Conservation (phyloP, 345 rosid species). For the Laguncularia racemosa region DNA sequence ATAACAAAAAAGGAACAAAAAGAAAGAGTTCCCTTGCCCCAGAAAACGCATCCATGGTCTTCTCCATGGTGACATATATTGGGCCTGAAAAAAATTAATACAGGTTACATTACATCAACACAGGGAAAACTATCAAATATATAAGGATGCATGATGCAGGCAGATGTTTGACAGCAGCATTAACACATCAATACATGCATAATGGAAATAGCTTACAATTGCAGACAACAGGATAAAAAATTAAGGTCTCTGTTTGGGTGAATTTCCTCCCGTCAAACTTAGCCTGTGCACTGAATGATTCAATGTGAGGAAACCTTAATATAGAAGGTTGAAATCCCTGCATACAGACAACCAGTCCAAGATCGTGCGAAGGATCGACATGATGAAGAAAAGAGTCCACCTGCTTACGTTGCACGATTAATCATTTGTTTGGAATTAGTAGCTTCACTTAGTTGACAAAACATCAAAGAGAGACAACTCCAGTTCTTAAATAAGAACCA, state of each 20-base stretch:
- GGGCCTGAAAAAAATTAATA: slow-evolving; percentile 40
- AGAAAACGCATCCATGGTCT: slow-evolving; percentile 74
- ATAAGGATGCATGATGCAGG: too few species aligned
- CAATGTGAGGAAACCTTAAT: slow-evolving; percentile 71
- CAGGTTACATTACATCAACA: not conserved
- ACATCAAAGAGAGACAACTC: not conserved
- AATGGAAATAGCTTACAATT: slow-evolving; percentile 35
- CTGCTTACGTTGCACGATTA: slow-evolving; percentile 25
- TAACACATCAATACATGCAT: not conserved
- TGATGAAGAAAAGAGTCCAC: slow-evolving; percentile 71
- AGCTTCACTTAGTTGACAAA: too few species aligned
- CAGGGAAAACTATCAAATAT: too few species aligned
- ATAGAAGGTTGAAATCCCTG: slow-evolving; percentile 46
- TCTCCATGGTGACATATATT: slow-evolving; percentile 58
- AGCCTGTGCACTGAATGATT: slow-evolving; percentile 55
- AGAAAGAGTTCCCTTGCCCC: slow-evolving; percentile 79
- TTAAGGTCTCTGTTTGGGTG: slow-evolving; percentile 53
- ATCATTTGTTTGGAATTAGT: not conserved
- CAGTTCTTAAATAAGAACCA: slow-evolving; percentile 9
- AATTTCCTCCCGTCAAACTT: slow-evolving; percentile 68
- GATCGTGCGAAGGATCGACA: slow-evolving; percentile 82
- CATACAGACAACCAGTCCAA: slow-evolving; percentile 55
- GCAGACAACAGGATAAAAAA: slow-evolving; percentile 37
- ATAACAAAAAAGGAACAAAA: slow-evolving; percentile 70
- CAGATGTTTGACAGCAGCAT: not conserved